phyloP scores from a whole-genome alignment of 108 stramenopile species.

The Phaeodactylum tricornutum region DNA sequence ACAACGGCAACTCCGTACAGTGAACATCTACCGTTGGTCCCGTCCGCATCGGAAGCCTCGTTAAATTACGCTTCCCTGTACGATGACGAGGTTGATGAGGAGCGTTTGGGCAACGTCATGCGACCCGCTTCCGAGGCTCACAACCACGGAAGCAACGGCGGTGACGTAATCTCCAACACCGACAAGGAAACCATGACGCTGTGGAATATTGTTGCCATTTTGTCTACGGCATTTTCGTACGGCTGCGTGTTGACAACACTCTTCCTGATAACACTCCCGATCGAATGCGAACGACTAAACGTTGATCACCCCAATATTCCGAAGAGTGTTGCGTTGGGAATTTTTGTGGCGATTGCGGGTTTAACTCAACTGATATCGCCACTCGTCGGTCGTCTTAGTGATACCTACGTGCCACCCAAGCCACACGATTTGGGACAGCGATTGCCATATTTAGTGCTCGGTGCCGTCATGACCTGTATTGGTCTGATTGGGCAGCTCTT shows the following conservation, averaged over 20 bases:
- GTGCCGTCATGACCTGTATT: conserved; percentile 18
- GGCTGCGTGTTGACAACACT: conserved; percentile 53
- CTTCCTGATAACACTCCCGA: conserved; percentile 51
- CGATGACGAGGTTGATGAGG: too few species aligned
- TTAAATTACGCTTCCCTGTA: too few species aligned
- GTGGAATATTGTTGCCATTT: conserved; percentile 17
- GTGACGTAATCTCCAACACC: conserved; percentile 1
- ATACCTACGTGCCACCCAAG: conserved; percentile 31
- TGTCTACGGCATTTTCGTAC: conserved; percentile 48
- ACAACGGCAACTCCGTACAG: too few species aligned
- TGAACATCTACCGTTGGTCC: too few species aligned
- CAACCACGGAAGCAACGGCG: too few species aligned
- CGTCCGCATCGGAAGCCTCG: too few species aligned
- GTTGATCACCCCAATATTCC: conserved; percentile 14
- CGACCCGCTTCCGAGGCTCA: too few species aligned
- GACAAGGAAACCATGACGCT: conserved; percentile 4
- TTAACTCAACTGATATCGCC: conserved; percentile 50
- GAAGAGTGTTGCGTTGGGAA: conserved; percentile 39
- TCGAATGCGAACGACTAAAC: conserved; percentile 50
- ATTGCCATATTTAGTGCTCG: conserved; percentile 43
- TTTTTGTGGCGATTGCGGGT: conserved; percentile 49
- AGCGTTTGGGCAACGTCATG: too few species aligned
- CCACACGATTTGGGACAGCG: conserved; percentile 35
- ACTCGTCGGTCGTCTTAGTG: conserved; percentile 37
- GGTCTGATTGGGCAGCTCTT: conserved; percentile 41